Conservation (phyloP, 495 filamentous ascomycete species). For the Parathielavia hyrcaniae region DNA sequence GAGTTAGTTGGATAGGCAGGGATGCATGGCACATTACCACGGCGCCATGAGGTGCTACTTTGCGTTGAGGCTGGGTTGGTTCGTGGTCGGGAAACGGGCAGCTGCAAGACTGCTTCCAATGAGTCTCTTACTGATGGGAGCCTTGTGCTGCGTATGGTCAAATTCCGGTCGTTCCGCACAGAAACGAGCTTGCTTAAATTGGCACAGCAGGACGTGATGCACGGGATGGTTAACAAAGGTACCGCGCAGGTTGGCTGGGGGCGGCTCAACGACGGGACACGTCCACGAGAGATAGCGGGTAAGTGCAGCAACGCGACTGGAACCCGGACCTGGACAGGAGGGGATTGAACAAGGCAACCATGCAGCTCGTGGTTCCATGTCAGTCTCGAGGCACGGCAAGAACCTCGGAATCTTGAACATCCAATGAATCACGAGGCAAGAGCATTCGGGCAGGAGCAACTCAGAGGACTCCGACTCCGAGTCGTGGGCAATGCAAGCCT, state of each 20-base stretch:
- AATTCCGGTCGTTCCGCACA: not conserved
- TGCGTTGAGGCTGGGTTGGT: not conserved
- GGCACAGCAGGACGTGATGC: not conserved
- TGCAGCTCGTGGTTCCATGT: too few species aligned
- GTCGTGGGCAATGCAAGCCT: too few species aligned
- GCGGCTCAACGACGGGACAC: too few species aligned
- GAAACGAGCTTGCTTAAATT: not conserved
- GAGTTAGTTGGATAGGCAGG: too few species aligned
- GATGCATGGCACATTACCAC: constrained; percentile 28
- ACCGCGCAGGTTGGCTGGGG: not conserved
- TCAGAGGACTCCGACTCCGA: too few species aligned
- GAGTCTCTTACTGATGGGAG: not conserved
- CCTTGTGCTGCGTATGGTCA: not conserved
- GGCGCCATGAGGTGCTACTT: not conserved
- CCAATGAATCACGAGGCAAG: too few species aligned
- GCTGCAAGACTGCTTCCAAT: not conserved
- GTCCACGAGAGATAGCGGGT: too few species aligned
- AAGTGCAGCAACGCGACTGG: too few species aligned
- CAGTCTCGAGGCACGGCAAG: too few species aligned
- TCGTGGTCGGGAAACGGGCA: not conserved
- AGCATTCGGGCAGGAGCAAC: not conserved
- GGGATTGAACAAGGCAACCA: too few species aligned
- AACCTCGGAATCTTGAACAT: too few species aligned
- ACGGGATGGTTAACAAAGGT: not conserved
- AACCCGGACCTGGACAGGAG: too few species aligned